Evolutionary conservation across 306 rosid species (phyloP).

Genomic region (Medicago lupulina): DNA sequence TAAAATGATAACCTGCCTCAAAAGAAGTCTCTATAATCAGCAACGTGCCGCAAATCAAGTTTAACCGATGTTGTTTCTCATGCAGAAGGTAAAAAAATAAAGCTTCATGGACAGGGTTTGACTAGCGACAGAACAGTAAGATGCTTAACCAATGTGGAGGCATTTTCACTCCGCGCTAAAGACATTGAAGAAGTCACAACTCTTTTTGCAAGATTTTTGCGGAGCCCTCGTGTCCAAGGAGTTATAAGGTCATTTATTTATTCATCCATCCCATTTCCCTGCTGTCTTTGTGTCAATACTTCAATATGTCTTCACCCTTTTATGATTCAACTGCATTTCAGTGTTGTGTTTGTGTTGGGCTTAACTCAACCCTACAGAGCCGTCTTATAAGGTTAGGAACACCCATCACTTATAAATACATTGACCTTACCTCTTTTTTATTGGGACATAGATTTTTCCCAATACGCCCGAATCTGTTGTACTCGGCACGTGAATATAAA

Average conservation of each 20-base stretch:
- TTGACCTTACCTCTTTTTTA: too few species aligned
- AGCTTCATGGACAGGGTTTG: constrained; percentile 59
- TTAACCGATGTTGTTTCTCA: constrained; percentile 4
- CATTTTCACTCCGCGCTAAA: constrained; percentile 66
- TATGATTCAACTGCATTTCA: not conserved
- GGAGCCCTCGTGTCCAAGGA: constrained; percentile 80
- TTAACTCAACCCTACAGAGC: too few species aligned
- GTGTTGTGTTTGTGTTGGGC: too few species aligned
- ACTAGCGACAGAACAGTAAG: constrained; percentile 58
- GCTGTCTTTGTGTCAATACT: not conserved
- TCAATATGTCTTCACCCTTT: not conserved
- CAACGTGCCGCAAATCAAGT: not conserved
- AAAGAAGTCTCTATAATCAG: not conserved
- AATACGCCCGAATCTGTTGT: too few species aligned
- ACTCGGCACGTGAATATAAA: too few species aligned
- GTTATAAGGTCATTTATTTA: constrained; percentile 46
- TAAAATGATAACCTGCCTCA: not conserved
- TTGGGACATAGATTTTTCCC: too few species aligned
- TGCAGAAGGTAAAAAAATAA: constrained; percentile 70
- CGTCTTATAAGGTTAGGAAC: too few species aligned
- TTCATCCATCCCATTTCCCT: not conserved
- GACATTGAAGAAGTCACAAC: constrained; percentile 85
- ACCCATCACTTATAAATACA: too few species aligned
- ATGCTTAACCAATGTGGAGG: constrained; percentile 46
- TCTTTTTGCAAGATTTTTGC: constrained; percentile 77